Conservation (phyloP, 202 grass and related monocot genomes). For the Hordeum pubiflorum region DNA sequence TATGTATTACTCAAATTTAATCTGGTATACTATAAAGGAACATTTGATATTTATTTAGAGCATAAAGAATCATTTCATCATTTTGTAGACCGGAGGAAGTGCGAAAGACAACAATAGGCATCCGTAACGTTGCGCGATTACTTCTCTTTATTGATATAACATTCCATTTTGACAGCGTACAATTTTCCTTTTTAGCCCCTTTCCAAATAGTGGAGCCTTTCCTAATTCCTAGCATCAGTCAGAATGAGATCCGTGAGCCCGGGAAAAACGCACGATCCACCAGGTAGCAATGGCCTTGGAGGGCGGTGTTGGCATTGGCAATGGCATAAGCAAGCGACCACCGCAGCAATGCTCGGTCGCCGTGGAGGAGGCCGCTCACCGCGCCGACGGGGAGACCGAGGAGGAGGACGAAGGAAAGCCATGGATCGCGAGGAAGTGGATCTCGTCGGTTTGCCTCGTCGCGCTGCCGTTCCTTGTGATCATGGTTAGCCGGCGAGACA, state of each 20-base stretch:
- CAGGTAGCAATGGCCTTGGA: slow-evolving; percentile 31
- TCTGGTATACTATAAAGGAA: too few relatives aligned
- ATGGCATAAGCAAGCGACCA: slow-evolving; percentile 36
- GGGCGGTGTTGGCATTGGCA: neutral
- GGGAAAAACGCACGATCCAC: slow-evolving; percentile 32
- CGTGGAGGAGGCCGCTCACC: slow-evolving; percentile 1
- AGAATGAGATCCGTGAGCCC: slow-evolving; percentile 30
- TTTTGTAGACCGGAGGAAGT: too few relatives aligned
- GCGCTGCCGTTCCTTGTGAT: slow-evolving; percentile 18
- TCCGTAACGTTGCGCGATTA: neutral
- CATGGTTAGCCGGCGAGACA: slow-evolving; percentile 14
- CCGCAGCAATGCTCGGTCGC: slow-evolving; percentile 10
- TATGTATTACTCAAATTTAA: too few relatives aligned
- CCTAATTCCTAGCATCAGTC: slow-evolving; percentile 1
- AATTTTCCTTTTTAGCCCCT: neutral
- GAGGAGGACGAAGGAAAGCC: neutral
- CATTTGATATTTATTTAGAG: too few relatives aligned
- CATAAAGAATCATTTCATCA: too few relatives aligned
- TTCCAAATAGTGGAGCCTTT: neutral
- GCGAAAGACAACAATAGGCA: too few relatives aligned
- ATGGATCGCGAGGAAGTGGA: slow-evolving; percentile 29
- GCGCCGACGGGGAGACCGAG: neutral
- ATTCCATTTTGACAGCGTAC: neutral
- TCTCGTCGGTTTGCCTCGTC: slow-evolving; percentile 13
- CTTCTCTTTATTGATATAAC: neutral